Base-by-base conservation (phyloP, 352 stramenopile genomes). In the Phytophthora boehmeriae region DNA sequence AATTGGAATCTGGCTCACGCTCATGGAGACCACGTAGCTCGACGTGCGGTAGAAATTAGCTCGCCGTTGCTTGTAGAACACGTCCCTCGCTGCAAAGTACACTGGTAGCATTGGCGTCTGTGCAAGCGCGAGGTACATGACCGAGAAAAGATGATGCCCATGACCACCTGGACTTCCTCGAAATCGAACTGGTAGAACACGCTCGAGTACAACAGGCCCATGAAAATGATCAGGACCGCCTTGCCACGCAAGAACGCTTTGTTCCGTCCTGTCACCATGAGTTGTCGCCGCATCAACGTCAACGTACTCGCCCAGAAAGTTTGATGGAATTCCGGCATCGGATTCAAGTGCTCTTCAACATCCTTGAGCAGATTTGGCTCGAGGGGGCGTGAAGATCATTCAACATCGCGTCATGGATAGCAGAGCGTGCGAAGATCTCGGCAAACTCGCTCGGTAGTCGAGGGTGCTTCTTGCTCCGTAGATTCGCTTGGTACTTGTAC, bases 91-190 rank as follows among this genome's bases (percentile, higher is more conserved):
- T 11, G 64, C 55, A 19, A 78, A 70, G 22, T 68, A 67, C 9
- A 76, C 60, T 0, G 70, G 63, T 2, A 81, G 46, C 54, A 76
- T 71, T 6, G 73, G 66, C 13, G 62, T 68, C 38, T 69, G 62
- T 8, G 84, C 73, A 13, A 96, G 55, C 23, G 75, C 73, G 14
- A 89, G 66, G 56, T 86, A 93, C 50, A 96, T 79, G 47, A 91
- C 63, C 16, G 66, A 73, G 45, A 84, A 76, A 95, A 96, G 13
- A 96, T 68, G 50, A 94, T 78, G 19, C 85, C 84, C 58, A 92
- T 76, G 5, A 91, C 65, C 11, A 76, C 45, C 34, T 81, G 68
- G 0, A 65, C 63, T 13, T 76, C 54, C n/a, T 64, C 54, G 34
- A 67, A 57, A 41, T 75, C 34, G 41, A 74, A 68, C 35, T 76